Percentiles rank a stretch among this genome's conserved stretches.
Conservation (phyloP, 768 basidiomycete species). For the Lentinula sp. region DNA sequence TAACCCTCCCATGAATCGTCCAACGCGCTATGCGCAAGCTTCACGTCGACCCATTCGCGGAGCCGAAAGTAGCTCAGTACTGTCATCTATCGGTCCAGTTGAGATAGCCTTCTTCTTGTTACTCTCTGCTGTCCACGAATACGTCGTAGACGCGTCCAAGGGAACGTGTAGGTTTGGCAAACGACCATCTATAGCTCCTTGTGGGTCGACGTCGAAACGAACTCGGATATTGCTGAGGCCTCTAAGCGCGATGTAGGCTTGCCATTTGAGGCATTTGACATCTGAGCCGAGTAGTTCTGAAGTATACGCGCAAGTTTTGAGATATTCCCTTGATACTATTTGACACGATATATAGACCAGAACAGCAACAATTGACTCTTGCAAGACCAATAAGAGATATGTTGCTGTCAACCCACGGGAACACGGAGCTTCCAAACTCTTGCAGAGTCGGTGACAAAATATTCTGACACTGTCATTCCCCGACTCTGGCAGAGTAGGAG, state of each 20-base stretch:
- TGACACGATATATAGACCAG: too few relatives aligned
- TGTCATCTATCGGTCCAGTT: conserved; percentile 22
- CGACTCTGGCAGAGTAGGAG: too few relatives aligned
- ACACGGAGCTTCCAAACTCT: too few relatives aligned
- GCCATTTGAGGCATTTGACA: conserved; percentile 88
- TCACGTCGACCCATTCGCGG: conserved; percentile 65
- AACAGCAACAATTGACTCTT: too few relatives aligned
- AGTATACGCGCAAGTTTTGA: too few relatives aligned
- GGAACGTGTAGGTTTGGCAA: conserved; percentile 72
- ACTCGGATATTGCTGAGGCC: conserved; percentile 45
- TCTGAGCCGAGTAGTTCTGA: not conserved
- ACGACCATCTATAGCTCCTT: conserved; percentile 62
- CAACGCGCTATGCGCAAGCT: conserved; percentile 29
- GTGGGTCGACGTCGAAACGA: conserved; percentile 62
- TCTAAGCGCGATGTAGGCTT: conserved; percentile 54
- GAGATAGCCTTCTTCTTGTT: conserved; percentile 10
- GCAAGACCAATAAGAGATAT: too few relatives aligned
- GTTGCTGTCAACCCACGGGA: too few relatives aligned
- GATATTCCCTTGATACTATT: too few relatives aligned
- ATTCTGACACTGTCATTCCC: too few relatives aligned
- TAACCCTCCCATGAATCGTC: conserved; percentile 62
- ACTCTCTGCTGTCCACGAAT: conserved; percentile 8
- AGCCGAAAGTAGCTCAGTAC: conserved; percentile 52
- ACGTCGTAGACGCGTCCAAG: conserved; percentile 13
- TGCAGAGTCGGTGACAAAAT: too few relatives aligned